A percentile compares a stretch with the other conserved stretches of the same genome.
Conservation (phyloP, 768 basidiomycete species). For the Pluteus cervinus region DNA sequence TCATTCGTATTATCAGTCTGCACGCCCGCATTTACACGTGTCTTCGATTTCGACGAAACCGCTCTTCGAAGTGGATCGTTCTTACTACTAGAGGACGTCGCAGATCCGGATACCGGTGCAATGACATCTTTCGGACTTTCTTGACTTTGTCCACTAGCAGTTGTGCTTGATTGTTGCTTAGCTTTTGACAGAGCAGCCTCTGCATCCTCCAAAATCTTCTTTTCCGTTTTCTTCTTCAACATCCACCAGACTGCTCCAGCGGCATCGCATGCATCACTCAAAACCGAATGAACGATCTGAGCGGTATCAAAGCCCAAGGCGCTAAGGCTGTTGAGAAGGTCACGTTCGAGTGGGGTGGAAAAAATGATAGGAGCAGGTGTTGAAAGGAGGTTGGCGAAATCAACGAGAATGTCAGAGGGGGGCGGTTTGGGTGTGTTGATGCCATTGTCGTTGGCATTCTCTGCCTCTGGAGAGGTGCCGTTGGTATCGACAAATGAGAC, state of each 20-base stretch:
- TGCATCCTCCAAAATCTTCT: constrained; percentile 33
- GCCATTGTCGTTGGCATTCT: too few species aligned
- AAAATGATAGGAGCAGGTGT: constrained; percentile 80
- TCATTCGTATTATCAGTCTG: constrained; percentile 37
- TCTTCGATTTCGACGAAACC: constrained; percentile 24
- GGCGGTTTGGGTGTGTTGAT: constrained; percentile 26
- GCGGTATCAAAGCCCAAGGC: constrained; percentile 85
- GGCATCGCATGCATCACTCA: constrained; percentile 88
- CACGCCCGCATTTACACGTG: constrained; percentile 28
- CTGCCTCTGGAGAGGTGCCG: too few species aligned
- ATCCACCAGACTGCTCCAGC: constrained; percentile 96
- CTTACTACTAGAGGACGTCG: too few species aligned
- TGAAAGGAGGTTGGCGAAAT: constrained; percentile 58
- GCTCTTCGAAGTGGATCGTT: constrained; percentile 5
- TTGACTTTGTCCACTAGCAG: too few species aligned
- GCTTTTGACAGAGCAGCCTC: too few species aligned
- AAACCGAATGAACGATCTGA: constrained; percentile 92
- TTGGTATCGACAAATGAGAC: too few species aligned
- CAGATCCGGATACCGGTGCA: too few species aligned
- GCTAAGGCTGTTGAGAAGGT: constrained; percentile 71
- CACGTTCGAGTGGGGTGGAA: constrained; percentile 74
- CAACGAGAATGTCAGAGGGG: constrained; percentile 37
- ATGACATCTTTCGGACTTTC: too few species aligned
- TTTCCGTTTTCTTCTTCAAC: constrained; percentile 76
- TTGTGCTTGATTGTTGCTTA: constrained; percentile 2